Conservation (phyloP, 257 asterid species). For the Fraxinus pennsylvanica region DNA sequence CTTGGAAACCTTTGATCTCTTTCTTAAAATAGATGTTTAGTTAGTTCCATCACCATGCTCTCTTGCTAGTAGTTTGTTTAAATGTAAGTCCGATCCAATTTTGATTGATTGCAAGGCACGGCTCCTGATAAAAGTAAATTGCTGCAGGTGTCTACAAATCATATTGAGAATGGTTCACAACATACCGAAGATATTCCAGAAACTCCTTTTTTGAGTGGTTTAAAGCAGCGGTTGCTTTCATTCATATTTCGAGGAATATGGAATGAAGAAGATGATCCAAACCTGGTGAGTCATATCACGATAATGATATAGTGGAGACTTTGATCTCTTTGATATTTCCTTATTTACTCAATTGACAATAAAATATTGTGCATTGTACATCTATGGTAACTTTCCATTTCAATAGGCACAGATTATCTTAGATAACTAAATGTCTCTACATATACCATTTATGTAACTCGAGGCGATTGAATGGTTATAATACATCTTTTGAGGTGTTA, state of each 20-base stretch:
- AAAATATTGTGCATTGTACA: background rate
- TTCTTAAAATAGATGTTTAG: constrained; percentile 8
- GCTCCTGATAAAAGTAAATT: constrained; percentile 46
- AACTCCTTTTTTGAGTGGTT: constrained; percentile 69
- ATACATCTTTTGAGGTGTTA: background rate
- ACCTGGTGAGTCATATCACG: constrained; percentile 53
- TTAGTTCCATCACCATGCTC: background rate
- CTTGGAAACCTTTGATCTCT: constrained; percentile 5
- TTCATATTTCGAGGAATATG: constrained; percentile 86
- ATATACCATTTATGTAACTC: background rate
- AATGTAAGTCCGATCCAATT: constrained; percentile 27
- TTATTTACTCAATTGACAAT: background rate
- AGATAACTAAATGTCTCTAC: background rate
- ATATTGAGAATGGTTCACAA: constrained; percentile 50
- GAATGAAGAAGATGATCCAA: constrained; percentile 86
- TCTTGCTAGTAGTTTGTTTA: constrained; percentile 3
- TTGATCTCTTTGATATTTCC: constrained; percentile 7
- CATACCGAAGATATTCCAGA: constrained; percentile 41
- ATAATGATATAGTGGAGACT: background rate
- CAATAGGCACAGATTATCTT: background rate
- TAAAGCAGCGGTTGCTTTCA: constrained; percentile 92
- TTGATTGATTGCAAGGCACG: constrained; percentile 37
- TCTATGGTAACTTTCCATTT: background rate
- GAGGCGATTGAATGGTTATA: background rate
- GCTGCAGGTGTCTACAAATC: constrained; percentile 35